A percentile compares a stretch with the other conserved stretches of the same genome.
Conservation (phyloP, 2,329 filamentous ascomycete genomes). For the Colletotrichum sp. region DNA sequence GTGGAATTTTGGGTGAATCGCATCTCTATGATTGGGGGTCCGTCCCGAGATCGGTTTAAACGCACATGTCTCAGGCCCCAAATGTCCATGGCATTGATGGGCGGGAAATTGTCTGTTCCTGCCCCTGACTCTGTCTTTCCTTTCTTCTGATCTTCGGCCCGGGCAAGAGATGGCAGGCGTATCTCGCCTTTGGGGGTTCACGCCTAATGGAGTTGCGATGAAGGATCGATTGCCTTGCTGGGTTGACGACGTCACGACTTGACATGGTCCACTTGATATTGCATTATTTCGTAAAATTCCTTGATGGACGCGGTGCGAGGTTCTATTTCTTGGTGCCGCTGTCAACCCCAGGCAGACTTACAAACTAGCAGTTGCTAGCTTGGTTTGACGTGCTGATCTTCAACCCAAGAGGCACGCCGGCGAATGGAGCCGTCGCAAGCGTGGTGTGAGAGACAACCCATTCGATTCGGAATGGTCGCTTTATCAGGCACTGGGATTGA, state of each 20-base stretch:
- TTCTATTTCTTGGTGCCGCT: neutral
- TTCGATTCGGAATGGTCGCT: neutral
- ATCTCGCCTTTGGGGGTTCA: neutral
- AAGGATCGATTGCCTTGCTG: neutral
- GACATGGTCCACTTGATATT: neutral
- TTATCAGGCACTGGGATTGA: neutral
- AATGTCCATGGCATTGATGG: neutral
- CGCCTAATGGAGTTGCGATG: neutral
- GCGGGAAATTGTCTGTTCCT: neutral
- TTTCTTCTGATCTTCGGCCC: constrained; percentile 9
- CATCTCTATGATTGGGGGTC: neutral
- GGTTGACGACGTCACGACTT: neutral
- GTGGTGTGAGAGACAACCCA: neutral
- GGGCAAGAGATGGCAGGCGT: neutral
- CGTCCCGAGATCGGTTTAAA: neutral
- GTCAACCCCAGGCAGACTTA: neutral
- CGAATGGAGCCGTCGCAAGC: neutral
- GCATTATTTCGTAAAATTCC: neutral
- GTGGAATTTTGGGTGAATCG: neutral
- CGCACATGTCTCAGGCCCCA: neutral
- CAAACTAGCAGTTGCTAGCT: neutral
- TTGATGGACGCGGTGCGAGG: neutral
- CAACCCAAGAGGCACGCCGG: neutral
- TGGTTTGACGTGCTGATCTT: neutral
- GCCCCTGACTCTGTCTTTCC: neutral